Evolutionary conservation across 2,329 filamentous ascomycete genomes (phyloP).

Genomic region (Zopfia rhizophila): DNA sequence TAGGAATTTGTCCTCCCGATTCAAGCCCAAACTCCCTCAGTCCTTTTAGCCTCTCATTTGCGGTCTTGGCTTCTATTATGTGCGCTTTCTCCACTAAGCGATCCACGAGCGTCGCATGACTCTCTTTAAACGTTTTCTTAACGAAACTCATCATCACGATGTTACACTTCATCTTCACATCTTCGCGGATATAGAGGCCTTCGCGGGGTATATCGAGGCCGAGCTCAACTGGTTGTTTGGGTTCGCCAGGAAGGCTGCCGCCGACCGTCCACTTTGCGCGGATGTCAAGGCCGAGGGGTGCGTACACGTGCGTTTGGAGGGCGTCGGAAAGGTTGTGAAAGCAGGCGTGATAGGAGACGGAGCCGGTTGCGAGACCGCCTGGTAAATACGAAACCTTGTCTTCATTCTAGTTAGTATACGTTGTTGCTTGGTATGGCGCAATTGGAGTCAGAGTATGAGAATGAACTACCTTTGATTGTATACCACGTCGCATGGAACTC

Average conservation of each 20-base stretch:
- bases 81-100: conserved; percentile 51
- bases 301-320: conserved; percentile 84
- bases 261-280: conserved; percentile 80
- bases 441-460: not conserved
- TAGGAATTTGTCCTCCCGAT: conserved; percentile 45
- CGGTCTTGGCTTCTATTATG: conserved; percentile 43
- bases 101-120: conserved; percentile 76
- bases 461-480: conserved; percentile 52
- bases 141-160: conserved; percentile 80
- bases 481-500: conserved; percentile 83
- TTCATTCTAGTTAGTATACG: conserved; percentile 2
- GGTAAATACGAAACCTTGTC: conserved; percentile 82
- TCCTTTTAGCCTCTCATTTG: conserved; percentile 45
- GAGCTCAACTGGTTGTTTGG: conserved; percentile 71
- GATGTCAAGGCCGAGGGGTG: conserved; percentile 83
- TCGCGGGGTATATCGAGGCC: conserved; percentile 72
- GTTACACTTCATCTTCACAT: conserved; percentile 85
- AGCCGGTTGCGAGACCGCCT: conserved; percentile 70
- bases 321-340: conserved; percentile 80
- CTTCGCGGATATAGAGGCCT: conserved; percentile 85
- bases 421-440: conserved; percentile 6
- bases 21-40: conserved; percentile 42
- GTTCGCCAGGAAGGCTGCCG: conserved; percentile 77
- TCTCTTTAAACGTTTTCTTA: conserved; percentile 82
- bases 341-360: conserved; percentile 81